Conservation (phyloP, 2,329 filamentous ascomycete species). For the Lasiodiplodia sp. region DNA sequence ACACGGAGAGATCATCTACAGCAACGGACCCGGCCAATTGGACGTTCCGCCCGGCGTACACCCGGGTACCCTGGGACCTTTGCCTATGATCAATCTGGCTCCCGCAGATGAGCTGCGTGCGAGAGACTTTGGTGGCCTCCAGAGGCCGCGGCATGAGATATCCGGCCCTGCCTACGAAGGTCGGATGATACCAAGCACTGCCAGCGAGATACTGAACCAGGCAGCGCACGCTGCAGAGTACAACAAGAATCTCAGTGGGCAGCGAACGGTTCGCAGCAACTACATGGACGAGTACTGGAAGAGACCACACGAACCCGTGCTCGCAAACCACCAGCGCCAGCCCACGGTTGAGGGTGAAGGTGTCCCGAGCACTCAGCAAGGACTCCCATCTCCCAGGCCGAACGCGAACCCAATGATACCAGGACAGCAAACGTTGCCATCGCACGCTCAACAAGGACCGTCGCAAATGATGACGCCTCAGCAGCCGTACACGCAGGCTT, state of each 20-base stretch:
- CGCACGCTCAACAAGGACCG: constrained; percentile 65
- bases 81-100: constrained; percentile 84
- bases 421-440: constrained; percentile 63
- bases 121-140: constrained; percentile 83
- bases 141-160: constrained; percentile 87
- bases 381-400: constrained; percentile 59
- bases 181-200: constrained; percentile 76
- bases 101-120: constrained; percentile 78
- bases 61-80: constrained; percentile 72
- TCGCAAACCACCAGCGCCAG: constrained; percentile 53
- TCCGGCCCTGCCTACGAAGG: constrained; percentile 85
- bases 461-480: constrained; percentile 69
- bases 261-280: constrained; percentile 78
- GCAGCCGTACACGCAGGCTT: constrained; percentile 65
- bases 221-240: constrained; percentile 89
- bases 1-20: constrained; percentile 89
- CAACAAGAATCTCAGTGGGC: constrained; percentile 82
- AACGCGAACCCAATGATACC: constrained; percentile 65
- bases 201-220: constrained; percentile 82
- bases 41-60: constrained; percentile 57
- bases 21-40: constrained; percentile 65
- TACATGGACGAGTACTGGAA: constrained; percentile 85
- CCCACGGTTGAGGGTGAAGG: constrained; percentile 48
- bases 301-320: constrained; percentile 79
- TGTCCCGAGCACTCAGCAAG: constrained; percentile 51